Conservation (phyloP, 1,139 yeast genomes). For the Kurtzmaniella quercitrusa region DNA sequence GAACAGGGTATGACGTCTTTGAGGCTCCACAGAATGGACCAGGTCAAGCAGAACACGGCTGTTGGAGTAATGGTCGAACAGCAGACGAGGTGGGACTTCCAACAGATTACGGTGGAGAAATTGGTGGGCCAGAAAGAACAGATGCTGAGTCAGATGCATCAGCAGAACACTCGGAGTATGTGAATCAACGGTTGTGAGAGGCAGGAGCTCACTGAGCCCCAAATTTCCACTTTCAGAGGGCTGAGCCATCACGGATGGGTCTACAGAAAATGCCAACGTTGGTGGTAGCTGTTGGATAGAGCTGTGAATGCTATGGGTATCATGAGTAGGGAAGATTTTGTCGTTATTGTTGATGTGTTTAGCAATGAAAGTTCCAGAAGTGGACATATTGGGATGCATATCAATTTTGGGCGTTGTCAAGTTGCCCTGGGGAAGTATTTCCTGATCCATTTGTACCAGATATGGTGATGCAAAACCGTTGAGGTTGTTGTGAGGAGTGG, state of each 20-base stretch:
- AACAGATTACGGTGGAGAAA: slow-evolving; percentile 35
- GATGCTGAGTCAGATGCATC: slow-evolving; percentile 41
- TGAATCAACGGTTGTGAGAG: slow-evolving; percentile 44
- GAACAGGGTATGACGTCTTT: slow-evolving; percentile 28
- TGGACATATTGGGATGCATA: background rate
- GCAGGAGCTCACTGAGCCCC: slow-evolving; percentile 30
- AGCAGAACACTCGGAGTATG: slow-evolving; percentile 41
- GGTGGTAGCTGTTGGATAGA: background rate
- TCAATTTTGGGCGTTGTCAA: background rate
- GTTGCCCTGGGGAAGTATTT: background rate
- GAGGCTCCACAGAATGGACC: slow-evolving; percentile 16
- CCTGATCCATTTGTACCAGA: background rate
- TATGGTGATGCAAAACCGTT: background rate
- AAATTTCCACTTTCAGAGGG: background rate
- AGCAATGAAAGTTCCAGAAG: background rate
- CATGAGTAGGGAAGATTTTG: background rate
- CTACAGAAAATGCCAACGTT: background rate
- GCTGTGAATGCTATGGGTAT: background rate
- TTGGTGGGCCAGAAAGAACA: slow-evolving; percentile 45
- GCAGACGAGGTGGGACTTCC: slow-evolving; percentile 35
- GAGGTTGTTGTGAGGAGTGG: background rate
- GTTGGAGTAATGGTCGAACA: slow-evolving; percentile 29
- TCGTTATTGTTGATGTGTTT: background rate
- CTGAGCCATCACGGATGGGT: slow-evolving; percentile 8
- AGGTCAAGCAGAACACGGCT: slow-evolving; percentile 24